These are phyloP conservation scores for Yamadazyma tumulicola DNA, from an alignment of 805 yeast genomes.

Conservation along the genomic window DNA sequence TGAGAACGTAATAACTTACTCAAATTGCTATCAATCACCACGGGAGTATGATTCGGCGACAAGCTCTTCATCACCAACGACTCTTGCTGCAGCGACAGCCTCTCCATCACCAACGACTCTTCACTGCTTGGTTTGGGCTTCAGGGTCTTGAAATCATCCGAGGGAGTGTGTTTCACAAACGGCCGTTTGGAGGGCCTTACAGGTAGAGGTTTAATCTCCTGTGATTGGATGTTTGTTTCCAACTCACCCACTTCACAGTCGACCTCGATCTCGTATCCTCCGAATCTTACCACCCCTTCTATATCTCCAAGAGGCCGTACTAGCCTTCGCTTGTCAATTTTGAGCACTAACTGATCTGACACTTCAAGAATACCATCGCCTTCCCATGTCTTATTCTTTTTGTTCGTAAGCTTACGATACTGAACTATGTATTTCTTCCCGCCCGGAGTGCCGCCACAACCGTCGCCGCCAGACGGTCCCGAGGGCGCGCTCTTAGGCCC, in stretches of 20 bases:
- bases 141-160: not conserved
- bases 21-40: slow-evolving; percentile 56
- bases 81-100: no score
- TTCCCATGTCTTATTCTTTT: slow-evolving; percentile 91
- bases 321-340: slow-evolving; percentile 25
- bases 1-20: slow-evolving; percentile 66
- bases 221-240: not conserved
- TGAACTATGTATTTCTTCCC: slow-evolving; percentile 35
- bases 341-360: slow-evolving; percentile 17
- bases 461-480: not conserved
- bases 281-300: slow-evolving; percentile 30
- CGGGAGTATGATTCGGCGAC: slow-evolving; percentile 4
- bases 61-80: not conserved
- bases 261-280: slow-evolving; percentile 60
- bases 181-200: not conserved
- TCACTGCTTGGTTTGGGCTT: not conserved
- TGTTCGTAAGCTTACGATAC: slow-evolving; percentile 68
- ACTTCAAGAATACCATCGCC: slow-evolving; percentile 72
- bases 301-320: slow-evolving; percentile 9
- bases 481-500: no score
- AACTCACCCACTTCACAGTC: slow-evolving; percentile 39
- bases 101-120: not conserved
- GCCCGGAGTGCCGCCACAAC: not conserved
- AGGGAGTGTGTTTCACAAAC: not conserved
- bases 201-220: not conserved